Conservation (phyloP, 2,329 filamentous ascomycete genomes). For the Stemphylium vesicarium region DNA sequence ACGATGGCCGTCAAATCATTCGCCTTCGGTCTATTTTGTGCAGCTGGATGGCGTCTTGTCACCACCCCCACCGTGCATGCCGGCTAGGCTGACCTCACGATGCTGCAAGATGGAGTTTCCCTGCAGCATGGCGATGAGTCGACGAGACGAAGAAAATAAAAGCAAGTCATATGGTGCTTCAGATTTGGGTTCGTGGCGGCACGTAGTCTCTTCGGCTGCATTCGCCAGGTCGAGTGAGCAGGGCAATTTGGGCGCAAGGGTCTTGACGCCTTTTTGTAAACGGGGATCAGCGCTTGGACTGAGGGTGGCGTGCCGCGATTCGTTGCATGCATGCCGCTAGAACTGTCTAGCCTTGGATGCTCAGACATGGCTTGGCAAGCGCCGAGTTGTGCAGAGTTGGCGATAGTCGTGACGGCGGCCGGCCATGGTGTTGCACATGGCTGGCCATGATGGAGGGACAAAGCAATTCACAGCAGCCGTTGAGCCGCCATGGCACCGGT, state of each 20-base stretch:
- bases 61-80: too few relatives aligned
- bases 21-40: slow-evolving; percentile 5
- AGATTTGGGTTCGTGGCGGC: slow-evolving; percentile 16
- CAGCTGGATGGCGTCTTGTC: neutral
- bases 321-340: slow-evolving; percentile 27
- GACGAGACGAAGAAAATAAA: too few relatives aligned
- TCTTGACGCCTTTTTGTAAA: slow-evolving; percentile 31
- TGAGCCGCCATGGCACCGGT: neutral
- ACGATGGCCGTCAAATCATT: slow-evolving; percentile 26
- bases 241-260: slow-evolving; percentile 28
- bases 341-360: slow-evolving; percentile 31
- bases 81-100: too few relatives aligned
- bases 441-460: neutral
- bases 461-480: neutral
- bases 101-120: too few relatives aligned
- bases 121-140: too few relatives aligned
- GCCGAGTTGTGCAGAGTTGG: slow-evolving; percentile 40
- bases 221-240: slow-evolving; percentile 5
- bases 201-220: slow-evolving; percentile 15
- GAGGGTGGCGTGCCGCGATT: slow-evolving; percentile 24
- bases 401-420: slow-evolving; percentile 9
- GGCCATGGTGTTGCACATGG: slow-evolving; percentile 4
- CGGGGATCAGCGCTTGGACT: slow-evolving; percentile 38
- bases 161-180: too few relatives aligned
- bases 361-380: slow-evolving; percentile 31